Conservation (phyloP, 768 basidiomycete genomes). For the Mycena haematopus region DNA sequence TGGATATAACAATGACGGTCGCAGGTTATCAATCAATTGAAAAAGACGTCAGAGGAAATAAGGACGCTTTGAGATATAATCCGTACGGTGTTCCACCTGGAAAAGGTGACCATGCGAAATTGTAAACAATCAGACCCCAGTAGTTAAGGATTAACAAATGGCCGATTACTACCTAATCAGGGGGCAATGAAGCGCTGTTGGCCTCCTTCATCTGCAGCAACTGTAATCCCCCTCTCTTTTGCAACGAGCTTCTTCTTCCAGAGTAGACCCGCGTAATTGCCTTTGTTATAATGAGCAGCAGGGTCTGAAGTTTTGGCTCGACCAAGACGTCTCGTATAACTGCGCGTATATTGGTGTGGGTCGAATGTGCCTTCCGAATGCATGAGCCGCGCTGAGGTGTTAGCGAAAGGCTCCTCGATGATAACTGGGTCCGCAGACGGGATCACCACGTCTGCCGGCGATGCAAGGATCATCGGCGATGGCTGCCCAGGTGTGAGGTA, state of each 20-base stretch:
- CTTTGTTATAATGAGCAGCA: too few relatives aligned
- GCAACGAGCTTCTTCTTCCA: too few relatives aligned
- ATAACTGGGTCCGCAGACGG: neutral
- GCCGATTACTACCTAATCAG: too few relatives aligned
- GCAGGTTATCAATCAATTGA: constrained; percentile 45
- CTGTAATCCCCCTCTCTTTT: neutral
- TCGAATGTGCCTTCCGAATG: constrained; percentile 1
- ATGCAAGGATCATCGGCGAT: constrained; percentile 2
- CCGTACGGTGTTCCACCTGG: constrained; percentile 40
- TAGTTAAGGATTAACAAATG: too few relatives aligned
- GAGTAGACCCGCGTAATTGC: too few relatives aligned
- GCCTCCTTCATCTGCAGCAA: too few relatives aligned
- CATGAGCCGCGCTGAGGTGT: constrained; percentile 14
- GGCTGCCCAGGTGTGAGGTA: constrained; percentile 2
- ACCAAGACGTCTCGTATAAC: too few relatives aligned
- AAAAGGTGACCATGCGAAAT: constrained; percentile 39
- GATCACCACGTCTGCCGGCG: neutral
- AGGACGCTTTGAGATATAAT: constrained; percentile 42
- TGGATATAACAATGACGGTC: constrained; percentile 53
- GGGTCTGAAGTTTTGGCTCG: neutral
- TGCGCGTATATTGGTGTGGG: neutral
- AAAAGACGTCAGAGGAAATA: constrained; percentile 39
- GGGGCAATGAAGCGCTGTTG: too few relatives aligned
- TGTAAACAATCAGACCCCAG: constrained; percentile 29
- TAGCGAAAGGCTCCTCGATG: constrained; percentile 2